A percentile compares a stretch with the other conserved stretches of the same genome.
Conservation (phyloP, 257 asterid genomes). For the Coffea canephora region DNA sequence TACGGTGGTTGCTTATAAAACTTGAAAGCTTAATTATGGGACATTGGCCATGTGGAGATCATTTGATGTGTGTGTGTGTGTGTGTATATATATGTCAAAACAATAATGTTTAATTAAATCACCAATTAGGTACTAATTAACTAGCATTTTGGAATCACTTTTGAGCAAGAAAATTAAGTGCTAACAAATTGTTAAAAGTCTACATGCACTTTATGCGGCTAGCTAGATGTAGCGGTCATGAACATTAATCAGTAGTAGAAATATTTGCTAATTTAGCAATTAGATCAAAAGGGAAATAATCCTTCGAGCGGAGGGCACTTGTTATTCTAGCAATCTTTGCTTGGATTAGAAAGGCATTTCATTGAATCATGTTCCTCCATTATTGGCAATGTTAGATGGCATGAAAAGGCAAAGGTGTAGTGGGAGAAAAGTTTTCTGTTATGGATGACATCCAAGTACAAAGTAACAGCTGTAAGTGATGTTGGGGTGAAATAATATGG, state of each 20-base stretch:
- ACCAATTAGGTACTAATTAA: background rate
- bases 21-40: too few relatives aligned
- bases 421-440: conserved; percentile 14
- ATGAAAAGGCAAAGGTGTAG: conserved; percentile 12
- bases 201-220: background rate
- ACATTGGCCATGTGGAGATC: too few relatives aligned
- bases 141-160: background rate
- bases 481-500: background rate
- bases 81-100: too few relatives aligned
- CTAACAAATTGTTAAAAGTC: background rate
- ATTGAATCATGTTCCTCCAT: conserved; percentile 27
- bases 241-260: background rate
- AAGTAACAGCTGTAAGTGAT: conserved; percentile 13
- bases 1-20: background rate
- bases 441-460: conserved; percentile 5
- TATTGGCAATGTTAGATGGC: conserved; percentile 31
- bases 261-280: conserved; percentile 10
- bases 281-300: background rate
- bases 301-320: background rate
- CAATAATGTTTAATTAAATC: background rate
- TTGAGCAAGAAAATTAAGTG: background rate
- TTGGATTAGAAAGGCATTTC: conserved; percentile 22
- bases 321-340: conserved; percentile 22
- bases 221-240: background rate
- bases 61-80: too few relatives aligned